These are phyloP conservation scores for Pleurotus pulmonarius DNA, from an alignment of 768 basidiomycete genomes.

Conservation along the genomic window DNA sequence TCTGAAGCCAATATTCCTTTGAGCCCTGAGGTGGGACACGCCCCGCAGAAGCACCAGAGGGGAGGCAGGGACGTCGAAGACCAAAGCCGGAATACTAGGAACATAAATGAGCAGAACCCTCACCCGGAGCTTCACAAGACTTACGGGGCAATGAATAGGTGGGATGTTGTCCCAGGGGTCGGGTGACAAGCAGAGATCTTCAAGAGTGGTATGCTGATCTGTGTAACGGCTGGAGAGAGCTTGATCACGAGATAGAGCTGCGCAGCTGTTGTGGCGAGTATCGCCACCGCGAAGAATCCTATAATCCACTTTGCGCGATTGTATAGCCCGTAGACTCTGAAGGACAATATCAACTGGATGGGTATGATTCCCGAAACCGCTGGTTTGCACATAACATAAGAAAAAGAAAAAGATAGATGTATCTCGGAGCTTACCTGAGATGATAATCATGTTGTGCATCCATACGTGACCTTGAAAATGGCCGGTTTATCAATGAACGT, in stretches of 20 bases:
- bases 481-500: background rate
- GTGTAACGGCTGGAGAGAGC: background rate
- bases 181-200: background rate
- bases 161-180: background rate
- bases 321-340: constrained; percentile 1
- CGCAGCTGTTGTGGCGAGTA: background rate
- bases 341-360: background rate
- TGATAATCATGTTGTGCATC: background rate
- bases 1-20: background rate
- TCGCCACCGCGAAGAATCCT: background rate
- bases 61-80: background rate
- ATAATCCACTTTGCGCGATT: background rate
- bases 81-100: background rate
- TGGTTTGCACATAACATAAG: background rate
- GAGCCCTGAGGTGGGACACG: background rate
- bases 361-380: background rate
- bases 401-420: background rate
- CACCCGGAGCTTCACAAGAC: background rate
- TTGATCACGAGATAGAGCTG: background rate
- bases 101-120: background rate
- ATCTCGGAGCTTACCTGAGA: background rate
- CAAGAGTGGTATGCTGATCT: background rate
- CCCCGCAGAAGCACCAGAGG: background rate
- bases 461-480: background rate
- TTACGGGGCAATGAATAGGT: background rate